These are phyloP conservation scores for Pichia ethanolica DNA, from an alignment of 805 yeast genomes.

Conservation along the genomic window DNA sequence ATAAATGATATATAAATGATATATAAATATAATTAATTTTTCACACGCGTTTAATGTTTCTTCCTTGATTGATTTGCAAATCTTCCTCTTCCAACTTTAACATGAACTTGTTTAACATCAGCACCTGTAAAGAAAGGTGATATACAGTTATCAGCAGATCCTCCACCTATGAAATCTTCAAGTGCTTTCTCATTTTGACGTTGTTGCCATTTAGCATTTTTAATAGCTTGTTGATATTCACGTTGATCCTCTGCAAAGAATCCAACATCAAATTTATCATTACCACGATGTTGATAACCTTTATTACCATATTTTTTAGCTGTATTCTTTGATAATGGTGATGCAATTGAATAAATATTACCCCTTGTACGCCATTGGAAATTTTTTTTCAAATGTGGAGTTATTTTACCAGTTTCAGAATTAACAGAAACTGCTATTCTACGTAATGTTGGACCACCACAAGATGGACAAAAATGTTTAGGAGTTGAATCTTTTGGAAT, in stretches of 20 bases:
- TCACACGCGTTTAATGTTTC: constrained; percentile 16
- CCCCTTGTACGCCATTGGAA: constrained; percentile 95
- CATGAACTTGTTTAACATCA: constrained; percentile 50
- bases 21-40: background rate
- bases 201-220: constrained; percentile 81
- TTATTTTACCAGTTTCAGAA: constrained; percentile 68
- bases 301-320: constrained; percentile 68
- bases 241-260: constrained; percentile 88
- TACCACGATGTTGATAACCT: constrained; percentile 63
- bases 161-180: constrained; percentile 92
- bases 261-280: constrained; percentile 45
- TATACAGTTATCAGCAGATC: constrained; percentile 75
- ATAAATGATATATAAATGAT: background rate
- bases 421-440: constrained; percentile 88
- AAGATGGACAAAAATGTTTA: constrained; percentile 85
- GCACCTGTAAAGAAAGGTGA: constrained; percentile 79
- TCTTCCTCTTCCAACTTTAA: constrained; percentile 80
- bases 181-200: constrained; percentile 79
- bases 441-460: constrained; percentile 89
- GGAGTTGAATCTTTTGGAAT: constrained; percentile 69
- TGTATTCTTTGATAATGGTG: constrained; percentile 80
- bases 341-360: constrained; percentile 68
- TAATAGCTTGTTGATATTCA: constrained; percentile 82
- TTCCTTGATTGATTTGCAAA: constrained; percentile 60
- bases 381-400: constrained; percentile 83